Evolutionary conservation across 306 rosid species (phyloP), one percentile per base, ranked within the genome.

Genomic region (Vigna angularis): DNA sequence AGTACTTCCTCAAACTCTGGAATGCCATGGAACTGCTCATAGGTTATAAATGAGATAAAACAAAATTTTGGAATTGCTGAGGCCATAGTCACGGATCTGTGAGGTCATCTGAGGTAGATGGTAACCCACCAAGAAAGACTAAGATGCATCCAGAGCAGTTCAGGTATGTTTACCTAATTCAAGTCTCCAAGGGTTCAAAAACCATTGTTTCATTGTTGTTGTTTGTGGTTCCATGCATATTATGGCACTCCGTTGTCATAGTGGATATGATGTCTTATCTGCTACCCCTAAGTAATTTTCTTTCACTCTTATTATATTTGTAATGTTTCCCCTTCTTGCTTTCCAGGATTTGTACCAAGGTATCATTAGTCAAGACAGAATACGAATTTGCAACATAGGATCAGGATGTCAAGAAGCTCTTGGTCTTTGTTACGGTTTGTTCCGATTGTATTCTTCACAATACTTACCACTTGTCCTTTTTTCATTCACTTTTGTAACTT

Each of bases 151-250:
- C 6, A 53, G 56, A 75, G 58, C 50, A 42, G 57, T 88, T 83
- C 83, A 87, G 93, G 96, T 91, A 90, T 22, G 70, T 78, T 15
- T 55, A 15, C 64, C 47, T 45, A 38, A 63, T 80, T 66, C 69
- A 51, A 36, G 48, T 30, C 66, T 47, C 63, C 36, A 30, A 70
- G 22, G 52, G 53, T 36, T 57, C 49, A 58, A 80, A 74, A 58
- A 20, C 11, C 28, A 18, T 67, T 45, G 40, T 68, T 7, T 30
- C 28, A 34, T 18, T 59, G 20, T 58, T 48, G 13, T 32, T 28
- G 42, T 28, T 48, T 70, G 53, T 70, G 59, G 67, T 77, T 78
- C 45, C 45, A 57, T 78, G 13, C 18, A 59, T 57, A 57, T 45
- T 13, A 28, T 45, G 51, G 3, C 62, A 44, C 48, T 77, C 14